Evolutionary conservation across 192 early-diverging fungal genomes (phyloP).

Genomic region (Gonapodya prolifera): DNA sequence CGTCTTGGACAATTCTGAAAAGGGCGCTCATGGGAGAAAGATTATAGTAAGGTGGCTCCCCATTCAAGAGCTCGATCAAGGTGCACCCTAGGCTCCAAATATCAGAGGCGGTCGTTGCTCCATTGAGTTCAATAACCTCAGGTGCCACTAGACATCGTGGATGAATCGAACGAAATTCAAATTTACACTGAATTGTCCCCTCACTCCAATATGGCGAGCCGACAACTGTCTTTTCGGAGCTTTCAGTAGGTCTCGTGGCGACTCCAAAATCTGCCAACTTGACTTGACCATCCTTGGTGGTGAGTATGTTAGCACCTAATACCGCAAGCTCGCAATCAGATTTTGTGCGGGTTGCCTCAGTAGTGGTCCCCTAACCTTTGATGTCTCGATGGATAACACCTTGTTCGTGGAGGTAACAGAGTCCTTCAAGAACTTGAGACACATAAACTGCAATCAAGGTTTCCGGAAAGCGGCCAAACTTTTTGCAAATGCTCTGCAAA

Average conservation of each 20-base stretch:
- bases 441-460: constrained; percentile 59
- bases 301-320: constrained; percentile 37
- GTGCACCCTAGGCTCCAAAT: constrained; percentile 36
- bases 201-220: constrained; percentile 16
- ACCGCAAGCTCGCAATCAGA: background rate
- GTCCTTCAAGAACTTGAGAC: constrained; percentile 37
- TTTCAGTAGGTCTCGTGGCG: constrained; percentile 7
- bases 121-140: constrained; percentile 10
- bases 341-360: background rate
- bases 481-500: constrained; percentile 50
- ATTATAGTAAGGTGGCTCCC: constrained; percentile 56
- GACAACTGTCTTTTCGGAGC: constrained; percentile 1
- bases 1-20: constrained; percentile 58
- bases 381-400: constrained; percentile 45
- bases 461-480: constrained; percentile 52
- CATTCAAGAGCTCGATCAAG: constrained; percentile 54
- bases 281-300: constrained; percentile 54
- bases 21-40: constrained; percentile 57
- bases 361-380: constrained; percentile 24
- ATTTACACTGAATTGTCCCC: background rate
- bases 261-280: constrained; percentile 34
- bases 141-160: constrained; percentile 7
- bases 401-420: constrained; percentile 36
- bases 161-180: background rate
- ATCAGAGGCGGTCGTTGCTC: constrained; percentile 52